These are phyloP conservation scores for Saxophila tyrrhenica DNA, from an alignment of 495 filamentous ascomycete genomes.

Conservation along the genomic window DNA sequence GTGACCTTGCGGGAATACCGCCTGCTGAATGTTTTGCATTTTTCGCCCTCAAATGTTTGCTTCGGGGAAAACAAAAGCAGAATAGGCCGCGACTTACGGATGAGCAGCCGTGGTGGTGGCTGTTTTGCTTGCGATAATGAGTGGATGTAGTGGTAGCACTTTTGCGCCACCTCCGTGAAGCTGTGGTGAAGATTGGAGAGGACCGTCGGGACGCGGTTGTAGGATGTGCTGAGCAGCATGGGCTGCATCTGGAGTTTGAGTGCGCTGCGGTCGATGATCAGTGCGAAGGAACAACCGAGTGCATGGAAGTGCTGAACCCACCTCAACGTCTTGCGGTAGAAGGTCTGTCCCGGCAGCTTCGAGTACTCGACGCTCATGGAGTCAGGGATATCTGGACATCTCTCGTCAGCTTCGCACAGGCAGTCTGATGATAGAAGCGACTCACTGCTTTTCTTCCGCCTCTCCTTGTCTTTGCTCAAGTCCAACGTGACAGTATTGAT, in stretches of 20 bases:
- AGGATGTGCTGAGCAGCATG: conserved; percentile 78
- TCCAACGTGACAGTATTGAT: conserved; percentile 71
- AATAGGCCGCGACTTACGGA: conserved; percentile 44
- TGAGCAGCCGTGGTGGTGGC: conserved; percentile 44
- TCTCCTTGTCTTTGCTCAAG: conserved; percentile 49
- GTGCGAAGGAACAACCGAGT: neutral
- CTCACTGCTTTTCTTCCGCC: conserved; percentile 37
- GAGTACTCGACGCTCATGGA: conserved; percentile 67
- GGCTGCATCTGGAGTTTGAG: conserved; percentile 80
- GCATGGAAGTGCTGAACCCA: conserved; percentile 16
- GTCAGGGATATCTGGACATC: conserved; percentile 38
- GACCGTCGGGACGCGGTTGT: conserved; percentile 60
- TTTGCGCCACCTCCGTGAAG: conserved; percentile 67
- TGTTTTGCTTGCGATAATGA: conserved; percentile 45
- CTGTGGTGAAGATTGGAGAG: conserved; percentile 61
- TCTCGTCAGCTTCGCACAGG: conserved; percentile 14
- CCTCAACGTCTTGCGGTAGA: conserved; percentile 68
- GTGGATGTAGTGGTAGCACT: conserved; percentile 69
- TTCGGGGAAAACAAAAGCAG: neutral
- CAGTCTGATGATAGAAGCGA: conserved; percentile 2
- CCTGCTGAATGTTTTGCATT: neutral
- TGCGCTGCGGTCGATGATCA: conserved; percentile 29
- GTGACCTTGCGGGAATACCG: neutral
- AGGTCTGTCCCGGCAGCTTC: conserved; percentile 55
- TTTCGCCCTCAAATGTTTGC: neutral